A percentile compares a stretch with the other conserved stretches of the same genome.
phyloP scores from a whole-genome alignment of 2,329 filamentous ascomycete genomes.

The Phaeosphaeria sp. region DNA sequence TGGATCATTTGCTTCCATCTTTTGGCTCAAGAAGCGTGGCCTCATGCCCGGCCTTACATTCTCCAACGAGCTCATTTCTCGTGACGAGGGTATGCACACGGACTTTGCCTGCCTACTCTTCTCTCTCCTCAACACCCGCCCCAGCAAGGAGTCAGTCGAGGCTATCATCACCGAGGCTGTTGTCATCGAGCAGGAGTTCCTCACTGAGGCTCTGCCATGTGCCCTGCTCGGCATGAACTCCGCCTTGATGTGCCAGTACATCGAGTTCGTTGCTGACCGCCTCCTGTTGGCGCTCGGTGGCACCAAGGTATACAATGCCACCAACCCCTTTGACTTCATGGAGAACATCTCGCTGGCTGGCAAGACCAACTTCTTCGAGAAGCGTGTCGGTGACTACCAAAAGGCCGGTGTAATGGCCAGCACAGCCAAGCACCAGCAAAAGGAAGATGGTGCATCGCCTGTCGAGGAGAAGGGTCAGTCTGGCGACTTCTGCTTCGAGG shows the following conservation, averaged over 20 bases:
- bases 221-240: constrained; percentile 97
- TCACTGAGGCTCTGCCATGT: constrained; percentile 92
- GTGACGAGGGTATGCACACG: constrained; percentile 98
- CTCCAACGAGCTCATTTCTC: constrained; percentile 99
- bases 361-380: constrained; percentile 99
- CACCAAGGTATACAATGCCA: constrained; percentile 87
- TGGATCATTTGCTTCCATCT: constrained; percentile 97
- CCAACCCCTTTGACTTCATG: constrained; percentile 99
- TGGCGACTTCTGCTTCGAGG: constrained; percentile 91
- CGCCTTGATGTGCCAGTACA: constrained; percentile 98
- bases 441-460: constrained; percentile 53
- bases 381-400: constrained; percentile 99
- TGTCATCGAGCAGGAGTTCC: constrained; percentile 93
- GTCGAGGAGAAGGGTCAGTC: constrained; percentile 53
- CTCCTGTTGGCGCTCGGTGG: constrained; percentile 93
- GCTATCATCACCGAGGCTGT: constrained; percentile 95
- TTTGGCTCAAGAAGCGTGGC: constrained; percentile 99
- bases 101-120: constrained; percentile 98
- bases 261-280: constrained; percentile 98
- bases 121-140: constrained; percentile 94
- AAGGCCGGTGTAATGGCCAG: constrained; percentile 98
- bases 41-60: constrained; percentile 98
- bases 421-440: constrained; percentile 72
- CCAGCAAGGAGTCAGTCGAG: constrained; percentile 78
- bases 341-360: constrained; percentile 98